Evolutionary conservation across 2,329 filamentous ascomycete species (phyloP).

Genomic region (Apiospora malaysiana): DNA sequence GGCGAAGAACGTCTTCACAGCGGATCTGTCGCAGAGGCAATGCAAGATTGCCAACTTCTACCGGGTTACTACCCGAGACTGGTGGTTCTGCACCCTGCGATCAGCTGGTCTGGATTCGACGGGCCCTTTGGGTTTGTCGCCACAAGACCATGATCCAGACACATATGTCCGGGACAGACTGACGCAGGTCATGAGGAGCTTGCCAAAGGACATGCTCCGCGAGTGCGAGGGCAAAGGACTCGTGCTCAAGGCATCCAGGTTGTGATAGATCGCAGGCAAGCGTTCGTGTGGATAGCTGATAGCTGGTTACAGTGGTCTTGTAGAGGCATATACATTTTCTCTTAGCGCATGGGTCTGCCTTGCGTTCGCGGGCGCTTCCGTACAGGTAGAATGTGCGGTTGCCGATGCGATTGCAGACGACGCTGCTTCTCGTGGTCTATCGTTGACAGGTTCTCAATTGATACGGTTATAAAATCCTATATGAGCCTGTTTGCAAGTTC

Average conservation of each 20-base stretch:
- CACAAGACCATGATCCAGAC: neutral
- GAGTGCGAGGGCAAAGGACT: neutral
- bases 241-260: neutral
- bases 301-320: neutral
- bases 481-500: neutral
- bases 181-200: neutral
- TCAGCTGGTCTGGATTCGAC: neutral
- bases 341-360: neutral
- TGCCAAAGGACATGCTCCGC: neutral
- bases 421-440: neutral
- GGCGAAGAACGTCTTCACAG: neutral
- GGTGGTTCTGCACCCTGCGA: neutral
- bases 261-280: neutral
- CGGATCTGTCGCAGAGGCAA: neutral
- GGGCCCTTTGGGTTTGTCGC: neutral
- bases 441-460: neutral
- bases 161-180: neutral
- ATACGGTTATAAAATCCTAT: neutral
- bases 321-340: neutral
- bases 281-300: neutral
- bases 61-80: neutral
- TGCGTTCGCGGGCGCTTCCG: neutral
- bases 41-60: neutral
- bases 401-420: no score
- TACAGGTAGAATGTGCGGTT: neutral